Evolutionary conservation across 805 yeast genomes (phyloP), one percentile per base, ranked within the genome.

Genomic region (Candida saitoana): DNA sequence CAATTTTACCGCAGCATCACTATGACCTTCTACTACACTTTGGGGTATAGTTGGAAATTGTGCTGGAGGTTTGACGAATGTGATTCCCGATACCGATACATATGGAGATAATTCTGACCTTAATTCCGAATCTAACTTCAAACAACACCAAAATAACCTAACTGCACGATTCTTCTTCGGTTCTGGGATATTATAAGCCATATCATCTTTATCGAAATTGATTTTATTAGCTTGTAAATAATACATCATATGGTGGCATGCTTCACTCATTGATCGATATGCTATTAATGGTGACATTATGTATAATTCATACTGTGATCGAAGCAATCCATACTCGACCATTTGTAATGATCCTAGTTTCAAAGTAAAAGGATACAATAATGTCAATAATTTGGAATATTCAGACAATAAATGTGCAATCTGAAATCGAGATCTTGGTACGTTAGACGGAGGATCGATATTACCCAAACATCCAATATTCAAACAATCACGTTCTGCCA

Each of bases 41-140:
- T 55, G 57, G 3, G 69, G 65, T 11, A 63, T 49, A 11, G 50
- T 51, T 15, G 69, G 65, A 39, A 66, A 65, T 15, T 54, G 49
- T 24, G 59, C 50, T 2, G 70, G 68, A 1, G 70, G 67, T 6
- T 47, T 43, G 2, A 58, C 49, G 14, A 52, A 46, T 2, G 62
- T 55, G n/a, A 66, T 64, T 2, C 68, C 65, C 3, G 67, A 62
- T 8, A 49, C 34, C 0, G 62, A 57, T 2, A 62, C 65, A 44
- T 48, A 52, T 1, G 71, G 71, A 14, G 65, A 59, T 16, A 65
- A 48, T 43, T 66, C 71, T 3, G 50, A 52, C 33, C 63, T 46
- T 43, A 65, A 46, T 45, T 66, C 71, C 41, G 66, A 62, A 44
- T 66, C 71, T 27, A 65, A 49, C 44, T 66, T 66, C 32, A 63